These are phyloP conservation scores for Phlyctochytrium planicorne DNA, from an alignment of 192 early-diverging fungal genomes.

Conservation along the genomic window DNA sequence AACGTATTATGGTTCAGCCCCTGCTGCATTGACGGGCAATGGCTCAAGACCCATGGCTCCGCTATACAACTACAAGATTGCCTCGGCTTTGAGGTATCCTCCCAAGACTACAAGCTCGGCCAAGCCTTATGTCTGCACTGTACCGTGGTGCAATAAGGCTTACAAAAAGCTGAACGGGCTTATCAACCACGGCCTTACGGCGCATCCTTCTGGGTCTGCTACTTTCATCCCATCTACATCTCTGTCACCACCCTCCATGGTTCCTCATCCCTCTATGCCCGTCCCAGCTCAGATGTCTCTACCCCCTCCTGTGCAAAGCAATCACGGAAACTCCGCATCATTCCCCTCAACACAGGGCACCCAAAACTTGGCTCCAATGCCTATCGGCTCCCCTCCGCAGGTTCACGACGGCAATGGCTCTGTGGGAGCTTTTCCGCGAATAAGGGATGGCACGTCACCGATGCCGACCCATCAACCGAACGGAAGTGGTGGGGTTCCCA, in stretches of 20 bases:
- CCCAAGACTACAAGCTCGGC: not conserved
- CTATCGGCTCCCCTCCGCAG: no score
- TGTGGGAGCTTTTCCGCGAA: not conserved
- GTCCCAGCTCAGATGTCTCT: no score
- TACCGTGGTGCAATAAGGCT: constrained; percentile 11
- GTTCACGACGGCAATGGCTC: not conserved
- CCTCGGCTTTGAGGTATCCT: not conserved
- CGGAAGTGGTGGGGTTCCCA: not conserved
- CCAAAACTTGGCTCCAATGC: not conserved
- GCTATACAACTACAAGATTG: no score
- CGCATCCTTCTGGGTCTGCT: constrained; percentile 16
- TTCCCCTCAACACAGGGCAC: not conserved
- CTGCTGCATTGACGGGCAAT: not conserved
- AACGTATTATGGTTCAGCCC: not conserved
- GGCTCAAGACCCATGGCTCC: no score
- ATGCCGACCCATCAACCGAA: not conserved
- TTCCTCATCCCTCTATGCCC: no score
- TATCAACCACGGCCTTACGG: constrained; percentile 15
- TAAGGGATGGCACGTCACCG: no score
- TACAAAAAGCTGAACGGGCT: constrained; percentile 20
- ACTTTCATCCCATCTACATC: no score
- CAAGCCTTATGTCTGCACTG: constrained; percentile 15
- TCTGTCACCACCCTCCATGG: no score
- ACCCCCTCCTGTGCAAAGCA: no score
- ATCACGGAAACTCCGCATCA: not conserved